Evolutionary conservation across 2,329 filamentous ascomycete genomes (phyloP).

Genomic region (Colletotrichum paranaense): DNA sequence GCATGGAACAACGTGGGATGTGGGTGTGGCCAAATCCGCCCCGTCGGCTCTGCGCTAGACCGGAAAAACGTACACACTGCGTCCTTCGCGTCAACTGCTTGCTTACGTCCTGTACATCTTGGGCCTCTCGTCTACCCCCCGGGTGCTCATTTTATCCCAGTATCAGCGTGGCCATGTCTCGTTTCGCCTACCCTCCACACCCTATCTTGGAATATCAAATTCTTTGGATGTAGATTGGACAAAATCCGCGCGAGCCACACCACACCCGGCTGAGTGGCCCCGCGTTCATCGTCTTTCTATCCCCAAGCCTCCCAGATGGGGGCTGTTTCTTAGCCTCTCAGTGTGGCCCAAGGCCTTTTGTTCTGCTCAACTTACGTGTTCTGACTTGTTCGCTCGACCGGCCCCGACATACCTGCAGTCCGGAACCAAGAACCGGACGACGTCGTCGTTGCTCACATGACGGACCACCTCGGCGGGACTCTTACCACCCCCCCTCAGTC

Average conservation of each 20-base stretch:
- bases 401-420: slow-evolving; percentile 18
- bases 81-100: slow-evolving; percentile 11
- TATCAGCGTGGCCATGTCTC: slow-evolving; percentile 22
- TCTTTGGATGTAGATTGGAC: slow-evolving; percentile 17
- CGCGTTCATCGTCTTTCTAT: background rate
- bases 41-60: slow-evolving; percentile 27
- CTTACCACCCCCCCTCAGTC: slow-evolving; percentile 10
- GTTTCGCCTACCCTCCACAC: background rate
- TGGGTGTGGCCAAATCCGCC: slow-evolving; percentile 18
- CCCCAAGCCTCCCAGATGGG: background rate
- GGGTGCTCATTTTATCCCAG: background rate
- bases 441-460: slow-evolving; percentile 24
- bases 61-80: slow-evolving; percentile 4
- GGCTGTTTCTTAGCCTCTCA: background rate
- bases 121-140: background rate
- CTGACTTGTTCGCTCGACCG: slow-evolving; percentile 15
- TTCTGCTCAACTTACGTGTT: background rate
- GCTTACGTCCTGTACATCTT: slow-evolving; percentile 20
- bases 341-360: background rate
- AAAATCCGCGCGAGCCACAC: slow-evolving; percentile 4
- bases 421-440: slow-evolving; percentile 1
- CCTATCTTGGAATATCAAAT: background rate
- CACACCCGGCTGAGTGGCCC: background rate
- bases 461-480: slow-evolving; percentile 13
- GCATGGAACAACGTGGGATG: slow-evolving; percentile 9